These are phyloP conservation scores for Ceratocystis harringtonii DNA, from an alignment of 2,329 filamentous ascomycete genomes.

Conservation along the genomic window DNA sequence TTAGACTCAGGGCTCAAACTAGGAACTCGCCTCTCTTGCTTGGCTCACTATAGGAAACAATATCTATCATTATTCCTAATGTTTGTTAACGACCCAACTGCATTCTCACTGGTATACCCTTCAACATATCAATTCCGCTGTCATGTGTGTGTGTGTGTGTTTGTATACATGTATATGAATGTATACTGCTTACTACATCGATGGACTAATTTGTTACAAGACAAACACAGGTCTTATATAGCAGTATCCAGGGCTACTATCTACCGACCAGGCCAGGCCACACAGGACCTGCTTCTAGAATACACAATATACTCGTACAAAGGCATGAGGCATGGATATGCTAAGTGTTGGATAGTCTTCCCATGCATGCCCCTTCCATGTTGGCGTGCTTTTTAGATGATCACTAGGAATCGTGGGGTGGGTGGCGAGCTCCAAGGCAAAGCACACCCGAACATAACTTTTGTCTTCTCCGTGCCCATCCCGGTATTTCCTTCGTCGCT, in stretches of 20 bases:
- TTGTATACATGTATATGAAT: too few species aligned
- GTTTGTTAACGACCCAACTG: background rate
- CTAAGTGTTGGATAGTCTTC: background rate
- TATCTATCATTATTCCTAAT: background rate
- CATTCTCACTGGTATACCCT: background rate
- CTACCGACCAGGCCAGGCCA: background rate
- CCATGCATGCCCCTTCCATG: background rate
- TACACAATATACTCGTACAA: conserved; percentile 12
- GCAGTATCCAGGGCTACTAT: background rate
- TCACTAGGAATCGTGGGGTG: too few species aligned
- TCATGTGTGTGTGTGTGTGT: too few species aligned
- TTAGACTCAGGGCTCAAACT: background rate
- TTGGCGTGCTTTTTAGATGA: background rate
- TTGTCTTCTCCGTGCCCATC: background rate
- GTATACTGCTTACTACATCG: background rate
- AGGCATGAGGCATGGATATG: background rate
- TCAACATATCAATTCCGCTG: too few species aligned
- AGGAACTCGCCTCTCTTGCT: background rate
- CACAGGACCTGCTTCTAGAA: conserved; percentile 2
- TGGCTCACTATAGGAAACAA: background rate
- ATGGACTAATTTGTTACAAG: background rate
- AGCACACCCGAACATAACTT: background rate
- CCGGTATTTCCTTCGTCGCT: background rate
- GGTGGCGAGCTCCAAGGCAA: background rate
- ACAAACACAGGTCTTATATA: background rate